phyloP scores from a whole-genome alignment of 73 alveolate species.

The Paramecium octaurelia region DNA sequence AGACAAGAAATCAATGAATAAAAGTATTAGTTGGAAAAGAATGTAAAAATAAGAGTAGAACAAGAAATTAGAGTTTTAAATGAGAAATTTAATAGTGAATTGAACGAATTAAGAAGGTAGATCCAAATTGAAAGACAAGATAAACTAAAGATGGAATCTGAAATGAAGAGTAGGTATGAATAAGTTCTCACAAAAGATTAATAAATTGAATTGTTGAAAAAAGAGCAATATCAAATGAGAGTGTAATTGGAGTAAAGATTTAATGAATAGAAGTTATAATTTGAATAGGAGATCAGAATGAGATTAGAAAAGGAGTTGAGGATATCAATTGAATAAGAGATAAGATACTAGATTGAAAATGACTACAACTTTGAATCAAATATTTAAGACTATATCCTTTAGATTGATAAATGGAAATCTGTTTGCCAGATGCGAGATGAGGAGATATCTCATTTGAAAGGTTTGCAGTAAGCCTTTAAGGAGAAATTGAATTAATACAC shows the following conservation, averaged over 20 bases:
- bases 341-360: not conserved
- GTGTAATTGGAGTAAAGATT: not conserved
- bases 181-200: slow-evolving; percentile 8
- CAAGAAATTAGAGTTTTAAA: not conserved
- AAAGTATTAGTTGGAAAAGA: not conserved
- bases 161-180: not conserved
- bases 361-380: not conserved
- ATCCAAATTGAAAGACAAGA: not conserved
- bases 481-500: slow-evolving; percentile 31
- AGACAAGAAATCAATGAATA: not conserved
- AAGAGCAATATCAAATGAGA: not conserved
- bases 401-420: slow-evolving; percentile 1
- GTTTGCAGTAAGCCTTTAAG: not conserved
- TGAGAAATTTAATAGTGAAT: not conserved
- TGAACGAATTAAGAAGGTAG: not conserved
- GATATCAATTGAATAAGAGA: not conserved
- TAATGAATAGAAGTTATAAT: not conserved
- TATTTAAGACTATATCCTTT: not conserved
- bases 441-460: not conserved
- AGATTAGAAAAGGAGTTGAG: slow-evolving; percentile 3
- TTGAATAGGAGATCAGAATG: slow-evolving; percentile 8
- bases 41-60: not conserved
- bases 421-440: slow-evolving; percentile 24
- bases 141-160: not conserved
- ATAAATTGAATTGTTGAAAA: not conserved